A percentile compares a stretch with the other conserved stretches of the same genome.
phyloP scores from a whole-genome alignment of 306 rosid species.

The Quercus bicolor region DNA sequence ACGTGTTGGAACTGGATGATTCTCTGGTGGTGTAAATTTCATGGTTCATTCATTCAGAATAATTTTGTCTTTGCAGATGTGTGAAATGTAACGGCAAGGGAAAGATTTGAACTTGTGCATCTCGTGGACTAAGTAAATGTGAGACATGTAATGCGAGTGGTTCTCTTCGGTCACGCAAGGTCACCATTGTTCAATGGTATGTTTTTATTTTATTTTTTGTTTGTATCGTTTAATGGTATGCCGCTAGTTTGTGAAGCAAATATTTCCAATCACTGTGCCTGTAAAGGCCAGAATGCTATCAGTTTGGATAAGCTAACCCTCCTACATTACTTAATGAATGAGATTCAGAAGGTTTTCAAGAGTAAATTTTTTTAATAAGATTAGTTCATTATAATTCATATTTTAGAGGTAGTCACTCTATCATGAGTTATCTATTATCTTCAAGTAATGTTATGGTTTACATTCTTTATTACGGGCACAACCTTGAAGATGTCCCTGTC shows the following conservation, averaged over 20 bases:
- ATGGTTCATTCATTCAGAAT: conserved; percentile 6
- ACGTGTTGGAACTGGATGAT: neutral
- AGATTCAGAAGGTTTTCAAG: neutral
- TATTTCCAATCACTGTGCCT: neutral
- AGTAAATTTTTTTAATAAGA: conserved; percentile 2
- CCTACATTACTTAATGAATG: neutral
- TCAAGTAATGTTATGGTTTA: neutral
- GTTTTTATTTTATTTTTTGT: conserved; percentile 5
- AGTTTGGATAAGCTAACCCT: neutral
- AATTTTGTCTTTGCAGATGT: conserved; percentile 62
- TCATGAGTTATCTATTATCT: neutral
- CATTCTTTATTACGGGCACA: neutral
- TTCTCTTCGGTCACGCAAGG: conserved; percentile 57
- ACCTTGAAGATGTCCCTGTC: neutral
- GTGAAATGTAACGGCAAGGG: conserved; percentile 79
- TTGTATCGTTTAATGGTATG: too few relatives aligned
- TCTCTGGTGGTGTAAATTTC: conserved; percentile 13
- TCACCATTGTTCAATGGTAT: conserved; percentile 79
- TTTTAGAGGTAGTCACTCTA: neutral
- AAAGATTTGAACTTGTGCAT: conserved; percentile 77
- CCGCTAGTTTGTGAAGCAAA: neutral
- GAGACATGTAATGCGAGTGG: conserved; percentile 64
- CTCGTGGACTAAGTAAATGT: conserved; percentile 76
- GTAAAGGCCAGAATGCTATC: neutral
- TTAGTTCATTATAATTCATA: neutral